These are phyloP conservation scores for Rhodocollybia butyracea DNA, from an alignment of 768 basidiomycete genomes.

Conservation along the genomic window DNA sequence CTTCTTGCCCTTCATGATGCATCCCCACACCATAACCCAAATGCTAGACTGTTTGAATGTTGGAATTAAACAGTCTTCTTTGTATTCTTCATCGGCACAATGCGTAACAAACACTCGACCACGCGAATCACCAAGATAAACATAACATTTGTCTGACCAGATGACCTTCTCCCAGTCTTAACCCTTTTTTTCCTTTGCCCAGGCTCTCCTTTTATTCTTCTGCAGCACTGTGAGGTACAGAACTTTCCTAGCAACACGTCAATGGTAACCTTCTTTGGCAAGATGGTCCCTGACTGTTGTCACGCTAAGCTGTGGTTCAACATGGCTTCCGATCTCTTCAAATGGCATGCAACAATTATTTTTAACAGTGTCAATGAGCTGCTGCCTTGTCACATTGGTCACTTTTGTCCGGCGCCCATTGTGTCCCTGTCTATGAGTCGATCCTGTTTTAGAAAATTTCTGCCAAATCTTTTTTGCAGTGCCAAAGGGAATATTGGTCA, in stretches of 20 bases:
- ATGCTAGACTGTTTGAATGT: slow-evolving; percentile 7
- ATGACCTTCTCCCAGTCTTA: slow-evolving; percentile 10
- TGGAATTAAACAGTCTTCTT: too few species aligned
- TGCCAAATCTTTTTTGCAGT: slow-evolving; percentile 5
- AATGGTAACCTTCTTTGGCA: slow-evolving; percentile 11
- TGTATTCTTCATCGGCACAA: slow-evolving; percentile 10
- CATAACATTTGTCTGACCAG: slow-evolving; percentile 16
- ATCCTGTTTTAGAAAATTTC: slow-evolving; percentile 5
- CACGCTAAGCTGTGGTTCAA: slow-evolving; percentile 10
- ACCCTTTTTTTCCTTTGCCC: slow-evolving; percentile 7
- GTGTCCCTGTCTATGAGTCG: too few species aligned
- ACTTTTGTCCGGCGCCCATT: too few species aligned
- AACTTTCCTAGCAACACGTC: slow-evolving; percentile 14
- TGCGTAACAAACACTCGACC: slow-evolving; percentile 13
- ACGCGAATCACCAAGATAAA: slow-evolving; percentile 7
- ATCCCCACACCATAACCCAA: slow-evolving; percentile 12
- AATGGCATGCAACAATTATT: slow-evolving; percentile 10
- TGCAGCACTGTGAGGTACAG: slow-evolving; percentile 8
- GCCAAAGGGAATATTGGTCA: background rate
- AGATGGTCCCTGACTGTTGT: slow-evolving; percentile 7
- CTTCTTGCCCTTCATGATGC: slow-evolving; percentile 9
- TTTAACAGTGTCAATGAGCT: slow-evolving; percentile 1
- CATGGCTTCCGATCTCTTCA: slow-evolving; percentile 10
- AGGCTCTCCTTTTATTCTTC: slow-evolving; percentile 9
- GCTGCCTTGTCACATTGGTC: too few species aligned